These are phyloP conservation scores for Tarenaya hassleriana DNA, from an alignment of 345 rosid species.

Conservation along the genomic window DNA sequence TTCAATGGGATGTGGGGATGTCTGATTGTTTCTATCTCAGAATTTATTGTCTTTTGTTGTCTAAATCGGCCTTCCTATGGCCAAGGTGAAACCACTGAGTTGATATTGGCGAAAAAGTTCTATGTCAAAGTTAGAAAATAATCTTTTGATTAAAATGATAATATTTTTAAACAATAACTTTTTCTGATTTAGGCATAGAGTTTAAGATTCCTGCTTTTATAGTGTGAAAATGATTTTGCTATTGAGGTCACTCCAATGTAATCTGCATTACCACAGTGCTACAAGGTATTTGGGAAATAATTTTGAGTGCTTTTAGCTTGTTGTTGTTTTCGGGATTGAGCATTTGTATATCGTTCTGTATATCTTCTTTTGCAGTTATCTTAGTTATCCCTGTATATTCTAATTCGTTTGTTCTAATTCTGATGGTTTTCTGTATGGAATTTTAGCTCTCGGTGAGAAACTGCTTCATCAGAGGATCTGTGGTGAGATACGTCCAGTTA, in stretches of 20 bases:
- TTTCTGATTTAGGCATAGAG: background rate
- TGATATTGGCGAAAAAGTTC: conserved; percentile 2
- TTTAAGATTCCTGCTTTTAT: conserved; percentile 12
- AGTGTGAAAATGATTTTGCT: conserved; percentile 4
- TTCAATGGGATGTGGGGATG: background rate
- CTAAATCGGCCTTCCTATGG: too few species aligned
- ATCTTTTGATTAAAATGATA: too few species aligned
- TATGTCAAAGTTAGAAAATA: too few species aligned
- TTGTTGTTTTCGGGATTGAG: conserved; percentile 1
- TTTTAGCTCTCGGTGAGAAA: conserved; percentile 94
- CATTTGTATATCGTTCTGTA: too few species aligned
- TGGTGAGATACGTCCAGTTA: conserved; percentile 91
- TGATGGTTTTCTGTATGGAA: conserved; percentile 5
- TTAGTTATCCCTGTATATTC: background rate
- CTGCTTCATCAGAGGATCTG: conserved; percentile 98
- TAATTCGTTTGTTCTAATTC: conserved; percentile 5
- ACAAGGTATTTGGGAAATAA: background rate
- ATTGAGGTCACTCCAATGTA: conserved; percentile 8
- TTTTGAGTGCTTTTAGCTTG: background rate
- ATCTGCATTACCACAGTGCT: background rate
- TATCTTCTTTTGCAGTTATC: too few species aligned
- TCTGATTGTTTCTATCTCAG: background rate
- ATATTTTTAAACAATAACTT: too few species aligned
- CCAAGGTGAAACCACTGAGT: background rate
- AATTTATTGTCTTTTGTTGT: too few species aligned